Conservation (phyloP, 768 basidiomycete species). For the Rhodotorula taiwanensis region DNA sequence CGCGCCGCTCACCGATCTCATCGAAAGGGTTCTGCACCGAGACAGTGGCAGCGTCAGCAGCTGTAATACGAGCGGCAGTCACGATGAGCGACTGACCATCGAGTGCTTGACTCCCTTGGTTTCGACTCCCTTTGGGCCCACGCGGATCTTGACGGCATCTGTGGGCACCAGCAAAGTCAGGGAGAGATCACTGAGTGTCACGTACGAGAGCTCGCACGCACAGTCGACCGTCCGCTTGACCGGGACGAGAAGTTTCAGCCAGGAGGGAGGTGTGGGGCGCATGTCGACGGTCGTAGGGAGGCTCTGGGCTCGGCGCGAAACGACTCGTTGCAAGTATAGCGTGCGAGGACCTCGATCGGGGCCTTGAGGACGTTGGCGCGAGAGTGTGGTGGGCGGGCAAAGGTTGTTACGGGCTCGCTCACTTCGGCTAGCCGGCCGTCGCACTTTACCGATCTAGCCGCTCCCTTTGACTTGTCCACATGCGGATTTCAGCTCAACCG, state of each 20-base stretch:
- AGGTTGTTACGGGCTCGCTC: too few species aligned
- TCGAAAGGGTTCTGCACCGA: conserved; percentile 83
- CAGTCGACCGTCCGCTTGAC: conserved; percentile 95
- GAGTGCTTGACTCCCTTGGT: conserved; percentile 90
- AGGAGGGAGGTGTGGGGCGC: conserved; percentile 63
- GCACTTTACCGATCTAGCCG: too few species aligned
- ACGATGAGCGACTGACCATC: conserved; percentile 59
- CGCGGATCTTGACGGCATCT: conserved; percentile 70
- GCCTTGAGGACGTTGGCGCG: too few species aligned
- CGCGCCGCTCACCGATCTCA: conserved; percentile 71
- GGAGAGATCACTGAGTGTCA: too few species aligned
- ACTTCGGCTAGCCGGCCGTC: too few species aligned
- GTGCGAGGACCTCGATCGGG: too few species aligned
- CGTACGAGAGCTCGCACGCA: conserved; percentile 62
- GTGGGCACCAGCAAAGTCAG: not conserved
- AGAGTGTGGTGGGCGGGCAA: too few species aligned
- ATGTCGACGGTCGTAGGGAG: conserved; percentile 46
- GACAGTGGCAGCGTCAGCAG: not conserved
- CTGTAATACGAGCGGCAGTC: not conserved
- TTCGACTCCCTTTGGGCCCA: conserved; percentile 92
- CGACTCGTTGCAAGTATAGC: too few species aligned
- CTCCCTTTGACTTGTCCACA: too few species aligned
- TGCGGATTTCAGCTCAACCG: too few species aligned
- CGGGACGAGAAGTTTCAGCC: conserved; percentile 86
- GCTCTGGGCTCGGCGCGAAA: not conserved